Conservation (phyloP, 2,329 filamentous ascomycete species). For the Rhynchosporium graminicola region DNA sequence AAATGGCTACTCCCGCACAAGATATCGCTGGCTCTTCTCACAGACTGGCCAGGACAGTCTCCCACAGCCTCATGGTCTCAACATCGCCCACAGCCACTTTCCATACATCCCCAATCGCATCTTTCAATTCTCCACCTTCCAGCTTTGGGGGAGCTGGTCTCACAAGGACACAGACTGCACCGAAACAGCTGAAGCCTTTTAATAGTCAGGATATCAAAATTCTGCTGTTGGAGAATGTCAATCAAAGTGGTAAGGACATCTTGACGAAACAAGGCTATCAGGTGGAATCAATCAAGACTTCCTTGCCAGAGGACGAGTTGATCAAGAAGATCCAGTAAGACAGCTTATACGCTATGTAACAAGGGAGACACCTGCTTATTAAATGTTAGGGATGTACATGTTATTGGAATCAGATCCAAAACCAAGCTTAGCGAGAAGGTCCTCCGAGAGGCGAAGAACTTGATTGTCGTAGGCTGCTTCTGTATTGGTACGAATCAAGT, state of each 20-base stretch:
- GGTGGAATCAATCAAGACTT: conserved; percentile 87
- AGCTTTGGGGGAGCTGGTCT: conserved; percentile 56
- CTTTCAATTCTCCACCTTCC: conserved; percentile 72
- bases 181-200: conserved; percentile 91
- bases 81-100: conserved; percentile 75
- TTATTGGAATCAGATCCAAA: conserved; percentile 97
- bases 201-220: conserved; percentile 96
- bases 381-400: conserved; percentile 76
- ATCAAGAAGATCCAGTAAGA: conserved; percentile 92
- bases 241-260: conserved; percentile 83
- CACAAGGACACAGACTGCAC: conserved; percentile 46
- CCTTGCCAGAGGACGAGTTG: conserved; percentile 86
- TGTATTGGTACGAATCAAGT: conserved; percentile 98
- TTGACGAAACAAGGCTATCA: conserved; percentile 88
- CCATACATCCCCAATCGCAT: conserved; percentile 63
- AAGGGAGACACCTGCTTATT: neutral
- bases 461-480: conserved; percentile 96
- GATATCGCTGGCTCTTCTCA: conserved; percentile 48
- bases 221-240: conserved; percentile 92
- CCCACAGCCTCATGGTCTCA: conserved; percentile 67
- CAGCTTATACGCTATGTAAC: neutral
- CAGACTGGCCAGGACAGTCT: conserved; percentile 46
- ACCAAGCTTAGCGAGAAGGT: conserved; percentile 89
- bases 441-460: conserved; percentile 84
- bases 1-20: conserved; percentile 43